phyloP scores from a whole-genome alignment of 139 green algal genomes.

The Picochlorum sp. region DNA sequence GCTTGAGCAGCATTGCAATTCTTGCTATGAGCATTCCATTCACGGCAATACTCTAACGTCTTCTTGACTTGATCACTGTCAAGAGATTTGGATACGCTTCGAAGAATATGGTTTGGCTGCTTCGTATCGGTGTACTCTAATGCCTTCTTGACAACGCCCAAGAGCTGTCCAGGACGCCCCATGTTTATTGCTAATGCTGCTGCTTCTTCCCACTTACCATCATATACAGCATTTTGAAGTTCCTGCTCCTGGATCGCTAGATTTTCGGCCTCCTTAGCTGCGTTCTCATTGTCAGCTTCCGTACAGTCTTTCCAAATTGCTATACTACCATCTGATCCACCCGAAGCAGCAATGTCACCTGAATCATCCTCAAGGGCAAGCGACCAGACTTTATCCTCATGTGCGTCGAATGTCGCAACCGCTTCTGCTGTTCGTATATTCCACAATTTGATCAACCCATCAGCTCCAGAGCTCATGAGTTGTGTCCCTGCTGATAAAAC shows the following conservation, averaged over 20 bases:
- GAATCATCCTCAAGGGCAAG: constrained; percentile 32
- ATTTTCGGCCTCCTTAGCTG: constrained; percentile 37
- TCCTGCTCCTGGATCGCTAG: constrained; percentile 63
- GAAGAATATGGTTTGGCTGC: constrained; percentile 6
- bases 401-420: constrained; percentile 81
- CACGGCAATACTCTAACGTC: constrained; percentile 47
- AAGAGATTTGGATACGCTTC: constrained; percentile 1
- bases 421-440: constrained; percentile 62
- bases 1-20: constrained; percentile 73
- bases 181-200: constrained; percentile 77
- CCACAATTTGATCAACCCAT: constrained; percentile 97
- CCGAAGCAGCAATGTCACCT: constrained; percentile 43
- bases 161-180: constrained; percentile 63
- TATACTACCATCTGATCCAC: constrained; percentile 69
- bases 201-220: constrained; percentile 34
- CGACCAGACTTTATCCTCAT: constrained; percentile 88
- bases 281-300: constrained; percentile 36
- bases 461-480: constrained; percentile 72
- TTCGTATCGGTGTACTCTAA: constrained; percentile 3
- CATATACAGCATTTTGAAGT: constrained; percentile 70
- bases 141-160: constrained; percentile 49
- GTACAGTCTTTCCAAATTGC: constrained; percentile 80
- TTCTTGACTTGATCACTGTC: background rate
- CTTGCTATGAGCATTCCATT: constrained; percentile 91
- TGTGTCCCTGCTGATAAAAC: constrained; percentile 76